phyloP scores from a whole-genome alignment of 108 stramenopile genomes.

The Nitzschia inconspicua region DNA sequence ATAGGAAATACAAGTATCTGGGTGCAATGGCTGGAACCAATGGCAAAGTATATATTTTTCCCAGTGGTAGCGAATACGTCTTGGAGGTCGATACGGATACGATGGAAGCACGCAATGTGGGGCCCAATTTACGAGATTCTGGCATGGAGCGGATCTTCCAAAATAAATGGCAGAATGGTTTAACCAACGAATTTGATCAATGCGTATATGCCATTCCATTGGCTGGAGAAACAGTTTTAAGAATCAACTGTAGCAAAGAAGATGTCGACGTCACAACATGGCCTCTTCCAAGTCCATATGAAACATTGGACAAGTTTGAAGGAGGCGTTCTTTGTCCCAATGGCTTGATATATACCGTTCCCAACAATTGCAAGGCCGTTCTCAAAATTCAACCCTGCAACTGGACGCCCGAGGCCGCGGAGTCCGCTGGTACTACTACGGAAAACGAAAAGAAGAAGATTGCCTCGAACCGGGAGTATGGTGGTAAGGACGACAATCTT shows the following conservation, averaged over 20 bases:
- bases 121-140: conserved; percentile 62
- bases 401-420: neutral
- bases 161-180: conserved; percentile 92
- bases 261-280: conserved; percentile 60
- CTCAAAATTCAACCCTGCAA: conserved; percentile 63
- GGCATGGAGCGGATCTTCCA: conserved; percentile 61
- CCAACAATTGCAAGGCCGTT: conserved; percentile 71
- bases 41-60: conserved; percentile 78
- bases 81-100: conserved; percentile 57
- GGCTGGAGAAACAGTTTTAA: conserved; percentile 61
- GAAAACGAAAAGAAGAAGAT: conserved; percentile 25
- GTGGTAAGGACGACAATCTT: conserved; percentile 15
- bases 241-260: conserved; percentile 37
- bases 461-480: conserved; percentile 21
- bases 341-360: conserved; percentile 68
- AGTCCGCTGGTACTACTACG: too few relatives aligned
- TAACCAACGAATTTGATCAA: conserved; percentile 53
- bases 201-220: conserved; percentile 85
- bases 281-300: conserved; percentile 51
- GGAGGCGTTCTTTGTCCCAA: conserved; percentile 66
- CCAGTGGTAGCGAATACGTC: conserved; percentile 72
- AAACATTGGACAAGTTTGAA: conserved; percentile 74
- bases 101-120: conserved; percentile 36
- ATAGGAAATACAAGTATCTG: conserved; percentile 88
- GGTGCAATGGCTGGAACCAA: conserved; percentile 73